Base-by-base conservation (phyloP, 2,329 filamentous ascomycete species). In the Diplocarpon rosae region DNA sequence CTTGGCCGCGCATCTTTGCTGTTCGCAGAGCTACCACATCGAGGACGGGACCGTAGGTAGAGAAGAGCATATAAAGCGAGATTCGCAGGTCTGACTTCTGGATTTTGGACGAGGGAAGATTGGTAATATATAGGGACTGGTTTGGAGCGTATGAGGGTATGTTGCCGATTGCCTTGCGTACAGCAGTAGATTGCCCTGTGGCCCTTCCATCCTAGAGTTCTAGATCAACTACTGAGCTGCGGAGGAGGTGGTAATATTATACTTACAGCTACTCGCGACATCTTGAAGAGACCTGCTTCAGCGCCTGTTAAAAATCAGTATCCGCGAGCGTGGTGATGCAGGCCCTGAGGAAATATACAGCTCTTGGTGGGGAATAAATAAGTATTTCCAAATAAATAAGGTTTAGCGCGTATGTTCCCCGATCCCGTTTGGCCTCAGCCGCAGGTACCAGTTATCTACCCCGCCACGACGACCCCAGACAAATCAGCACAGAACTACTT, bases 1-100 rank as follows among this genome's bases (percentile, higher is more conserved):
- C 92, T 66, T 98, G 92, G 2, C 92, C 92, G 39, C 92, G 83
- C 89, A 96, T 95, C 67, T 87, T 87, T 63, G 73, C 73, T 1
- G 86, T 94, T 68, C 88, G 93, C 56, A 95, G 71, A 27, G 86
- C 85, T 39, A 95, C 84, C 15, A 98, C 78, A 62, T 98, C 92
- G 47, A 98, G 76, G 13, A 98, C 84, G 0, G 87, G 80, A 33
- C 92, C 92, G 62, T 95, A 94, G 12, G 88, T 94, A 10, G 88
- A 87, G 64, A 96, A 96, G 11, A 96, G 75, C 64, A 88, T 85
- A 68, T 98, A 98, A 27, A 98, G 74, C 5, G 83, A 83, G 37
- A 86, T 83, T 58, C 88, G 81, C 34, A 98, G 68, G 62, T 96
- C 89, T 49, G 77, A 72, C 65, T 96, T 98, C 59, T 84, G 85